These are phyloP conservation scores for Mrakia gelida DNA, from an alignment of 768 basidiomycete species.

Conservation along the genomic window DNA sequence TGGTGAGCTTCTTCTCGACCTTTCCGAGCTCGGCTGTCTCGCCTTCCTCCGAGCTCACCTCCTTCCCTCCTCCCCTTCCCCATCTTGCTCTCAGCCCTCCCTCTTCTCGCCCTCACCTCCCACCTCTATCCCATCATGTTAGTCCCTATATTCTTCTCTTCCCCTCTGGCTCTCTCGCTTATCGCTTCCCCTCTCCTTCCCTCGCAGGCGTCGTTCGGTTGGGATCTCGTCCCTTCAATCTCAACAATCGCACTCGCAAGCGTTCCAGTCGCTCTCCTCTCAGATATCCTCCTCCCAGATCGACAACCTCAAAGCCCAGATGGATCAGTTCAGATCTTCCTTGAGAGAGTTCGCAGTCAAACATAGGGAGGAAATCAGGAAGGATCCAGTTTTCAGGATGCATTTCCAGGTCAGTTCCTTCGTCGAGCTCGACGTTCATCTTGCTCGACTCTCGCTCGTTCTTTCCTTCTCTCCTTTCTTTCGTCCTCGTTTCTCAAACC, in stretches of 20 bases:
- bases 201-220: slow-evolving; percentile 30
- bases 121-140: too few species aligned
- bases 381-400: slow-evolving; percentile 80
- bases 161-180: neutral
- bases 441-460: neutral
- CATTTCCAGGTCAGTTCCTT: slow-evolving; percentile 65
- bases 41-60: neutral
- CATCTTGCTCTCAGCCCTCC: neutral
- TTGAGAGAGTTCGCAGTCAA: slow-evolving; percentile 73
- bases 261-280: slow-evolving; percentile 74
- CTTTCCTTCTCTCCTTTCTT: neutral
- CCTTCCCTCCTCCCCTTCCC: neutral
- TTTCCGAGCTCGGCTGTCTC: neutral
- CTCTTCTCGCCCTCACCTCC: too few species aligned
- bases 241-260: slow-evolving; percentile 48
- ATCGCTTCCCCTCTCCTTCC: neutral
- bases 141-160: too few species aligned
- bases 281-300: slow-evolving; percentile 73
- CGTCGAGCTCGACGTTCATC: too few species aligned
- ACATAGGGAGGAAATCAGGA: slow-evolving; percentile 77
- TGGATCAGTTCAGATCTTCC: slow-evolving; percentile 75
- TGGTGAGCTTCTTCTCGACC: neutral
- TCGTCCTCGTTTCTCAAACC: neutral
- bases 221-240: slow-evolving; percentile 32
- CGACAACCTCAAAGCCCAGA: slow-evolving; percentile 70